phyloP scores from a whole-genome alignment of 192 early-diverging fungal genomes.

The Backusella psychrophila region DNA sequence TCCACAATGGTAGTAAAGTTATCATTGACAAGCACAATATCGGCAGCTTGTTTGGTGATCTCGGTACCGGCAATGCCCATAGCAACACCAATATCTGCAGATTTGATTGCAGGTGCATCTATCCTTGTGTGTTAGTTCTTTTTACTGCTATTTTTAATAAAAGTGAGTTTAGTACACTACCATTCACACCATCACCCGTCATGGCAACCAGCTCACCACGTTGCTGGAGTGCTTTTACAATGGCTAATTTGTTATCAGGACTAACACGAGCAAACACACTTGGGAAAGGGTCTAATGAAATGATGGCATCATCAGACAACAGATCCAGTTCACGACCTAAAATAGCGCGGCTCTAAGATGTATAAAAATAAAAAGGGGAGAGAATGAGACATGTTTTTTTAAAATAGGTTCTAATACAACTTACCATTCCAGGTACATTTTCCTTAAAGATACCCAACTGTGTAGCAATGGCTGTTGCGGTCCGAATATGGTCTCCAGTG shows the following conservation, averaged over 20 bases:
- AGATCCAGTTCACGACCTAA: conserved; percentile 88
- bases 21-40: conserved; percentile 93
- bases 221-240: conserved; percentile 87
- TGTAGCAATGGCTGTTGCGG: conserved; percentile 89
- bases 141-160: neutral
- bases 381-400: neutral
- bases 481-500: conserved; percentile 94
- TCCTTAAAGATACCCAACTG: conserved; percentile 84
- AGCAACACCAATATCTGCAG: conserved; percentile 93
- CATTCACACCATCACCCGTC: conserved; percentile 96
- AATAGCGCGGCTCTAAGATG: conserved; percentile 50
- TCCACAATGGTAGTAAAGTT: conserved; percentile 94
- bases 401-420: neutral
- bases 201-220: conserved; percentile 77
- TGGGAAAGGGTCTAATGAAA: conserved; percentile 82
- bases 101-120: conserved; percentile 96
- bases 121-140: neutral
- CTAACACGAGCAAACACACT: conserved; percentile 95
- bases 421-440: conserved; percentile 42
- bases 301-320: conserved; percentile 85
- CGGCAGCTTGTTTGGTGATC: conserved; percentile 98
- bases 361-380: neutral
- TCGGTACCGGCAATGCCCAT: conserved; percentile 97
- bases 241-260: conserved; percentile 96
- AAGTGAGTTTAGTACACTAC: conserved; percentile 24